Base-by-base conservation (phyloP, 441 rosid species). In the Breynia disticha region DNA sequence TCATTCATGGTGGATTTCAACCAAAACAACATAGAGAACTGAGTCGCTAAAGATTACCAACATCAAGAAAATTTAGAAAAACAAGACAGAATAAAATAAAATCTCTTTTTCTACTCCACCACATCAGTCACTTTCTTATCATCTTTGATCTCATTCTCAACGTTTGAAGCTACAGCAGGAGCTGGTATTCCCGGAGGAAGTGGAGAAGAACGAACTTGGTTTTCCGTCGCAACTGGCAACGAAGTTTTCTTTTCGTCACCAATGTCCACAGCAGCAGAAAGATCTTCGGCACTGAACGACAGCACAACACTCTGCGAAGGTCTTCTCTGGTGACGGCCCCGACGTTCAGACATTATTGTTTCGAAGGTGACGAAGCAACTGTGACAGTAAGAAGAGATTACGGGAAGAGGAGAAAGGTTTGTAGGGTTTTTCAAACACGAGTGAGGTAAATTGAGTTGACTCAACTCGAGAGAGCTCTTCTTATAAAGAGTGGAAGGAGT, bases 291-390 rank as follows among this genome's bases (percentile, higher is more conserved):
- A 17, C 65, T 53, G 41, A 39, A 39, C 14, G 69, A 58, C 62
- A 62, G 1, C 46, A 65, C 55, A n/a, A 68, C 66, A 46, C 63
- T 62, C 52, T 72, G 77, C 11, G 77, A 72, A 3, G 72, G 67
- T 63, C 65, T 72, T 48, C 80, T 54, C 15, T 46, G 67, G 66
- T 76, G 80, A 57, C 75, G 77, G 54, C 55, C 63, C 5, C 64
- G 24, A 46, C 63, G 57, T 5, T 60, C 50, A 9, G 80, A 76
- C 77, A 76, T 72, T 15, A 4, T 58, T 48, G 64, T 21, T 41
- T 24, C 18, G 32, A 24, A 24, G 32, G 32, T 24, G 32, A 24
- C 32, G 32, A 24, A 24, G 32, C 32, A 24, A 24, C 3, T 24
- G 32, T 7, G 32, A 24, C 32, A 7, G 32, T n/a, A n/a, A 24